phyloP scores from a whole-genome alignment of 176 grass and related monocot species.

The Carex scoparia region DNA sequence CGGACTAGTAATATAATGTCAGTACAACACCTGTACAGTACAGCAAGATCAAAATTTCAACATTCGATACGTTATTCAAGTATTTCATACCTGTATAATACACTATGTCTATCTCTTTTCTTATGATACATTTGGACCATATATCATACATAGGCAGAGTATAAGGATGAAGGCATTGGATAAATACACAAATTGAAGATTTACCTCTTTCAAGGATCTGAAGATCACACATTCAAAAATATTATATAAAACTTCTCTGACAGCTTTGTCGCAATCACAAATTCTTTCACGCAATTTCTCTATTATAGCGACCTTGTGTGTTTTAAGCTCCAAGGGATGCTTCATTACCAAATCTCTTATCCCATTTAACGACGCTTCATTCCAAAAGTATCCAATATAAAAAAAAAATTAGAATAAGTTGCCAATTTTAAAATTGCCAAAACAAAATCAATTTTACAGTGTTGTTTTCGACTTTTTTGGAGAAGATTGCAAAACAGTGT shows the following conservation, averaged over 20 bases:
- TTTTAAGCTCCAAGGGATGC: slow-evolving; percentile 72
- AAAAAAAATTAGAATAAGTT: slow-evolving; percentile 9
- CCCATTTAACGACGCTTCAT: slow-evolving; percentile 59
- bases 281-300: slow-evolving; percentile 72
- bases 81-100: background rate
- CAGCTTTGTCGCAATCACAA: slow-evolving; percentile 56
- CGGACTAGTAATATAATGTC: background rate
- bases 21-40: background rate
- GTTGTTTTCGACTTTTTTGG: too few species aligned
- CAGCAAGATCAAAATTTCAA: background rate
- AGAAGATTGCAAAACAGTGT: background rate
- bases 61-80: background rate
- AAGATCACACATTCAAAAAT: slow-evolving; percentile 65
- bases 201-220: slow-evolving; percentile 82
- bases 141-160: background rate
- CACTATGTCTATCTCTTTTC: background rate
- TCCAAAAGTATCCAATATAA: background rate
- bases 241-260: slow-evolving; percentile 58
- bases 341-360: slow-evolving; percentile 65
- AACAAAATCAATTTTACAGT: background rate
- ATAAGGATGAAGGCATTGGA: background rate
- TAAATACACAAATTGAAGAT: background rate
- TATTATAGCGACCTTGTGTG: slow-evolving; percentile 66
- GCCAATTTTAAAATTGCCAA: background rate
- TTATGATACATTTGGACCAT: background rate